phyloP scores from a whole-genome alignment of 129 eudicot species.

The Flaveria trinervia region DNA sequence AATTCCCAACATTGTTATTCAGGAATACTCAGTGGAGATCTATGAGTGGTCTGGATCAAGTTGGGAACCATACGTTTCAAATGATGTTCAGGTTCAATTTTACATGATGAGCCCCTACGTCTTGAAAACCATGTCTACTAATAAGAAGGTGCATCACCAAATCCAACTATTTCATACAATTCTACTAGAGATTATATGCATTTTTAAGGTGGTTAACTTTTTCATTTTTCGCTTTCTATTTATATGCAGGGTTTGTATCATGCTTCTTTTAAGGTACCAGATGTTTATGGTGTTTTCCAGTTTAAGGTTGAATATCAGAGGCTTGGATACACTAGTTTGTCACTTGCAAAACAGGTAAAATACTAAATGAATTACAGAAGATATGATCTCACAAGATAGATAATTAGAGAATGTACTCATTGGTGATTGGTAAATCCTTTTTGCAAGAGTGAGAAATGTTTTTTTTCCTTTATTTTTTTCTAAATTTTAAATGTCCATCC shows the following conservation, averaged over 20 bases:
- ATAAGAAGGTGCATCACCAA: constrained; percentile 52
- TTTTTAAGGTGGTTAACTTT: not conserved
- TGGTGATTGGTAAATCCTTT: no score
- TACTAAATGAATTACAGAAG: not conserved
- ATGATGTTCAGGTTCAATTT: constrained; percentile 90
- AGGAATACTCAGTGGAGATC: constrained; percentile 87
- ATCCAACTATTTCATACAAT: not conserved
- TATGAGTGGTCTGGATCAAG: constrained; percentile 90
- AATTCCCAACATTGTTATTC: constrained; percentile 11
- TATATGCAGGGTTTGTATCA: constrained; percentile 66
- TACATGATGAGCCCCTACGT: constrained; percentile 99
- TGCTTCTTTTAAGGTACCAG: constrained; percentile 91
- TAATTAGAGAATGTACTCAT: no score
- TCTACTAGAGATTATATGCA: not conserved
- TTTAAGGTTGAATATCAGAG: constrained; percentile 96
- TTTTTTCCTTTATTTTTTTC: not conserved
- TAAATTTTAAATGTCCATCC: not conserved
- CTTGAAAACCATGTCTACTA: constrained; percentile 68
- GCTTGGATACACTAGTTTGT: constrained; percentile 80
- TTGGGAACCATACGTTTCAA: constrained; percentile 89
- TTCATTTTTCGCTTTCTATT: not conserved
- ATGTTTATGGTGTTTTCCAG: constrained; percentile 98
- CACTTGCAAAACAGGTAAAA: constrained; percentile 57
- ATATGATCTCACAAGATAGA: not conserved
- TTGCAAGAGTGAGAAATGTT: not conserved